Evolutionary conservation across 1,284 basidiomycete genomes (phyloP).

Genomic region (Naganishia albida): DNA sequence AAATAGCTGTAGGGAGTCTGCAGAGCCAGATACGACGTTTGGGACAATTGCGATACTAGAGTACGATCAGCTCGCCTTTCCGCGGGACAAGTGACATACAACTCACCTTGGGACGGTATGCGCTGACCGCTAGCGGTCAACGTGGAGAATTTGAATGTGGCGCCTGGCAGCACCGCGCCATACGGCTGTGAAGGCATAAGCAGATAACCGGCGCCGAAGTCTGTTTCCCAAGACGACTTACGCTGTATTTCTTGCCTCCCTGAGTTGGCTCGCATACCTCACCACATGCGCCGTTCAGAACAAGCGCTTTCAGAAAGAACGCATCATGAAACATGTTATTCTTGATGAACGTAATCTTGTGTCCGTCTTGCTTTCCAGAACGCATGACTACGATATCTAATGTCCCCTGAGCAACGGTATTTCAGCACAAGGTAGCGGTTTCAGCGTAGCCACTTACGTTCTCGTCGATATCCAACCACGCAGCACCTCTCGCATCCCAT

Average conservation of each 20-base stretch:
- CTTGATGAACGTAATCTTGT: constrained; percentile 74
- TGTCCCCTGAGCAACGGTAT: constrained; percentile 66
- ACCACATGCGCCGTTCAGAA: constrained; percentile 88
- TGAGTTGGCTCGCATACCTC: constrained; percentile 69
- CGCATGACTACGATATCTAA: constrained; percentile 90
- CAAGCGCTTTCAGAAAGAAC: constrained; percentile 96
- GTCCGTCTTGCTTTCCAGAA: constrained; percentile 62
- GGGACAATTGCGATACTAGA: constrained; percentile 84
- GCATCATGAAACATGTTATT: constrained; percentile 99
- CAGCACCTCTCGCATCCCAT: constrained; percentile 74
- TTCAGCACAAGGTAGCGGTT: constrained; percentile 24
- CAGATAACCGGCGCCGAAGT: neutral
- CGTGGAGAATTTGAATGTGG: constrained; percentile 96
- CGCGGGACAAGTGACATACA: neutral
- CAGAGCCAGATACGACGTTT: constrained; percentile 85
- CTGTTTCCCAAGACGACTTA: constrained; percentile 52
- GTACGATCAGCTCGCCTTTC: neutral
- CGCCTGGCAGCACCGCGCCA: constrained; percentile 90
- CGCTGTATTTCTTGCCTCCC: constrained; percentile 68
- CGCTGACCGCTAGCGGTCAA: constrained; percentile 87
- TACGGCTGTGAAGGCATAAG: constrained; percentile 66
- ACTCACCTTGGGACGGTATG: constrained; percentile 80
- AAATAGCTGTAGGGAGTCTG: constrained; percentile 92
- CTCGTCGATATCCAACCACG: constrained; percentile 92
- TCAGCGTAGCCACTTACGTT: constrained; percentile 65